phyloP scores from a whole-genome alignment of 345 rosid genomes.

The Arabis alpina region DNA sequence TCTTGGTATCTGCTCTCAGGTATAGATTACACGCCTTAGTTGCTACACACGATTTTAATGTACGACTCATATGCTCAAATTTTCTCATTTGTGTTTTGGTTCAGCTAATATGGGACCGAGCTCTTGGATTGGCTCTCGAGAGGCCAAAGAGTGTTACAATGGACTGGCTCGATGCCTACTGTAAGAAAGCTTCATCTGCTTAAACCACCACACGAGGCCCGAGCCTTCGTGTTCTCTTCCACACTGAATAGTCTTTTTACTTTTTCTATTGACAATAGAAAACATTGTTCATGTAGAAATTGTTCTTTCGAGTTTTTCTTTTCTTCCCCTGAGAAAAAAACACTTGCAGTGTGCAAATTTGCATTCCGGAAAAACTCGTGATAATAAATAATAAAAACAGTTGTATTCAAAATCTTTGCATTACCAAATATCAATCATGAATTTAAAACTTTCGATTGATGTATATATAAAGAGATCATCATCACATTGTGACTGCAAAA shows the following conservation, averaged over 20 bases:
- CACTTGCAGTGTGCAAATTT: constrained; percentile 33
- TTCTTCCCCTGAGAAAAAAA: constrained; percentile 9
- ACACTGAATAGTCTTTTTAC: constrained; percentile 25
- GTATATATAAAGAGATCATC: too few species aligned
- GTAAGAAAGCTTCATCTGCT: constrained; percentile 63
- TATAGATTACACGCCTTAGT: constrained; percentile 11
- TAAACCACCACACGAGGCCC: constrained; percentile 7
- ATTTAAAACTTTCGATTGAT: not conserved
- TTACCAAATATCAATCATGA: not conserved
- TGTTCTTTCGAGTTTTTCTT: constrained; percentile 12
- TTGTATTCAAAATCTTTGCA: constrained; percentile 6
- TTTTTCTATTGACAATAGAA: constrained; percentile 15
- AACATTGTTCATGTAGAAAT: constrained; percentile 30
- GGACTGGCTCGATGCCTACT: constrained; percentile 86
- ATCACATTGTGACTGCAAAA: too few species aligned
- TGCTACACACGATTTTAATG: not conserved
- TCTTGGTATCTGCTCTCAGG: constrained; percentile 98
- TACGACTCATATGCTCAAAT: not conserved
- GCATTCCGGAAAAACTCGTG: constrained; percentile 13
- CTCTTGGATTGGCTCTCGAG: constrained; percentile 91
- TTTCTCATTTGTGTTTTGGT: constrained; percentile 29
- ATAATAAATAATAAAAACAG: constrained; percentile 35
- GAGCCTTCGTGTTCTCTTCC: constrained; percentile 14
- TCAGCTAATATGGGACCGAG: constrained; percentile 97
- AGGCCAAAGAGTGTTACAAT: constrained; percentile 98